A percentile compares a stretch with the other conserved stretches of the same genome.
Evolutionary conservation across 805 yeast species (phyloP).

Genomic region (Teunomyces cretensis): DNA sequence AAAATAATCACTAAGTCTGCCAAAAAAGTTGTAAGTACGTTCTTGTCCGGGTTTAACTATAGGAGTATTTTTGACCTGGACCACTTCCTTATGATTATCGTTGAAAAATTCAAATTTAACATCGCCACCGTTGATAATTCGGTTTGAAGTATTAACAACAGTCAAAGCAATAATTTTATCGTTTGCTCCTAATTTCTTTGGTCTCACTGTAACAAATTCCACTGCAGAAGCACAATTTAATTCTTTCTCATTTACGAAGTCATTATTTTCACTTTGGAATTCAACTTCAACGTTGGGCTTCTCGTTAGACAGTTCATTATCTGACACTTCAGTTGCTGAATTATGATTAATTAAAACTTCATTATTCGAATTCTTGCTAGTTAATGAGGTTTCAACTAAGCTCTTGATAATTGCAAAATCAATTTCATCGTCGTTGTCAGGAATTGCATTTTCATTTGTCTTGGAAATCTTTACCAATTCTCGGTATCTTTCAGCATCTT

Average conservation of each 20-base stretch:
- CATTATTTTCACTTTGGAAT: neutral
- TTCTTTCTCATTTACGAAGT: neutral
- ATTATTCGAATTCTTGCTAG: neutral
- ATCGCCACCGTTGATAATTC: conserved; percentile 26
- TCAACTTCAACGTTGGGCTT: neutral
- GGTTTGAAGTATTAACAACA: conserved; percentile 22
- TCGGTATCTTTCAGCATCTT: conserved; percentile 23
- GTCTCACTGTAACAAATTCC: conserved; percentile 9
- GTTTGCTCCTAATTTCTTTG: conserved; percentile 17
- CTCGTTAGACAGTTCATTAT: neutral
- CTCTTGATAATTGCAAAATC: conserved; percentile 24
- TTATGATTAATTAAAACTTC: neutral
- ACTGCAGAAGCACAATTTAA: neutral
- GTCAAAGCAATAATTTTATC: conserved; percentile 22
- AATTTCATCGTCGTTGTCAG: conserved; percentile 15
- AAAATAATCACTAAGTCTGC: conserved; percentile 14
- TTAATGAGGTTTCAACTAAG: conserved; percentile 8
- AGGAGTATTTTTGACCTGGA: conserved; percentile 24
- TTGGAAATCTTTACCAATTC: conserved; percentile 17
- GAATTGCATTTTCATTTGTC: conserved; percentile 1
- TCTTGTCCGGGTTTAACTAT: conserved; percentile 24
- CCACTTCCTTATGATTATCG: conserved; percentile 11
- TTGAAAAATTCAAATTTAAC: conserved; percentile 27
- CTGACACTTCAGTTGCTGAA: neutral
- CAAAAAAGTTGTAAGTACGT: conserved; percentile 25